Conservation (phyloP, 2,329 filamentous ascomycete species). For the Zasmidium cellare region DNA sequence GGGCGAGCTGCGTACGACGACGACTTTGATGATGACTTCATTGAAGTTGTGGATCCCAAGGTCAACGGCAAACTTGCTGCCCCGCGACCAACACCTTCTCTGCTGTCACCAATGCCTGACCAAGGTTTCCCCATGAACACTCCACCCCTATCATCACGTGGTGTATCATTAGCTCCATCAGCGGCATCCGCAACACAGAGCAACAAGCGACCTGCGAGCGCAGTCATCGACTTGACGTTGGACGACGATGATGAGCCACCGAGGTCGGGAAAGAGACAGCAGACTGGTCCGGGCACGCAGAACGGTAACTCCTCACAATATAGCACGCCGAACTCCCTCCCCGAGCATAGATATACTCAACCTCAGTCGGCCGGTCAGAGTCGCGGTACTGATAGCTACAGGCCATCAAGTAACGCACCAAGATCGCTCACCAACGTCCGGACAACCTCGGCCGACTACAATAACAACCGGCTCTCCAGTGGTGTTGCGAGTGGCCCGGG, state of each 20-base stretch:
- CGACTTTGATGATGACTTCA: slow-evolving; percentile 45
- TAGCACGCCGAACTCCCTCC: slow-evolving; percentile 25
- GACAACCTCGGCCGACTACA: slow-evolving; percentile 8
- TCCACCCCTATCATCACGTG: slow-evolving; percentile 48
- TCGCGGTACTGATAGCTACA: slow-evolving; percentile 25
- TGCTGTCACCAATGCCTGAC: slow-evolving; percentile 22
- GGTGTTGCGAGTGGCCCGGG: slow-evolving; percentile 4
- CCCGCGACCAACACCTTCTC: slow-evolving; percentile 22
- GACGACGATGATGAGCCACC: slow-evolving; percentile 48
- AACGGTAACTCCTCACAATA: slow-evolving; percentile 19
- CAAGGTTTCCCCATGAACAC: slow-evolving; percentile 42
- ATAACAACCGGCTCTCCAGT: slow-evolving; percentile 6
- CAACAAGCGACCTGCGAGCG: slow-evolving; percentile 45
- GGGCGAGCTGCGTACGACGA: slow-evolving; percentile 36
- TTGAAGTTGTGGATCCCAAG: slow-evolving; percentile 43
- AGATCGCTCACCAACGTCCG: slow-evolving; percentile 20
- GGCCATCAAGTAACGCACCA: slow-evolving; percentile 22
- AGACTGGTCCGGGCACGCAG: slow-evolving; percentile 28
- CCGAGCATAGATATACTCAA: slow-evolving; percentile 23
- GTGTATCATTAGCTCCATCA: slow-evolving; percentile 37
- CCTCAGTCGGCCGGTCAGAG: slow-evolving; percentile 11
- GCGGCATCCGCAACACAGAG: slow-evolving; percentile 34
- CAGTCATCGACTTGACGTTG: slow-evolving; percentile 52
- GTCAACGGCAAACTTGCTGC: slow-evolving; percentile 30
- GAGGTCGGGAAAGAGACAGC: slow-evolving; percentile 35